Conservation (phyloP, 768 basidiomycete species). For the Krasilnikovozyma curviuscula region DNA sequence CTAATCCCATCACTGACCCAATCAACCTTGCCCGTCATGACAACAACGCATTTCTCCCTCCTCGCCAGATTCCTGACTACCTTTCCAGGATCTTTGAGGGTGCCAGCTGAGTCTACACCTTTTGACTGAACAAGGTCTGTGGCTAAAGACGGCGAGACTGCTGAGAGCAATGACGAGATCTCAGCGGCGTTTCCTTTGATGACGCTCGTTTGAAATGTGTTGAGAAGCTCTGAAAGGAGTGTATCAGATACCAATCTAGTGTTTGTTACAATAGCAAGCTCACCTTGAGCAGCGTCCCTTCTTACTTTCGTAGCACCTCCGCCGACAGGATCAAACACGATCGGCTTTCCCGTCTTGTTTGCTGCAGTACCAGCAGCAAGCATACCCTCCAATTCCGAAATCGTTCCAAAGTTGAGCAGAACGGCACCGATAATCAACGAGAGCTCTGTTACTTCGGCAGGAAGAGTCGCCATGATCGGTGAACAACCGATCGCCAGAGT, state of each 20-base stretch:
- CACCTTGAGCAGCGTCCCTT: constrained; percentile 42
- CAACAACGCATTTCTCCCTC: constrained; percentile 58
- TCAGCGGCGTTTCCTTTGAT: constrained; percentile 84
- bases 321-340: constrained; percentile 84
- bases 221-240: constrained; percentile 38
- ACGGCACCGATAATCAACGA: constrained; percentile 44
- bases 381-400: constrained; percentile 48
- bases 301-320: constrained; percentile 63
- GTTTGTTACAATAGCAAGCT: constrained; percentile 13
- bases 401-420: constrained; percentile 62
- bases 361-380: constrained; percentile 48
- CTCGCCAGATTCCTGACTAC: constrained; percentile 53
- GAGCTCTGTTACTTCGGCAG: constrained; percentile 64
- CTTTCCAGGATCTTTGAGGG: constrained; percentile 48
- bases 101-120: constrained; percentile 71
- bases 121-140: constrained; percentile 50
- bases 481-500: constrained; percentile 73
- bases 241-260: not conserved
- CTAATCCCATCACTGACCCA: constrained; percentile 63
- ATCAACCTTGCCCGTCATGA: constrained; percentile 59
- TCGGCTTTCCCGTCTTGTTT: constrained; percentile 48
- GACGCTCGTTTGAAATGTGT: constrained; percentile 64
- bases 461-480: constrained; percentile 81
- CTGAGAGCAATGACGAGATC: too few relatives aligned
- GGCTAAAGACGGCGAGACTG: constrained; percentile 55